Percentiles rank a stretch among this genome's conserved stretches.
Evolutionary conservation across 208 protist genomes (phyloP).

Genomic region (Blechomonas ayalai): DNA sequence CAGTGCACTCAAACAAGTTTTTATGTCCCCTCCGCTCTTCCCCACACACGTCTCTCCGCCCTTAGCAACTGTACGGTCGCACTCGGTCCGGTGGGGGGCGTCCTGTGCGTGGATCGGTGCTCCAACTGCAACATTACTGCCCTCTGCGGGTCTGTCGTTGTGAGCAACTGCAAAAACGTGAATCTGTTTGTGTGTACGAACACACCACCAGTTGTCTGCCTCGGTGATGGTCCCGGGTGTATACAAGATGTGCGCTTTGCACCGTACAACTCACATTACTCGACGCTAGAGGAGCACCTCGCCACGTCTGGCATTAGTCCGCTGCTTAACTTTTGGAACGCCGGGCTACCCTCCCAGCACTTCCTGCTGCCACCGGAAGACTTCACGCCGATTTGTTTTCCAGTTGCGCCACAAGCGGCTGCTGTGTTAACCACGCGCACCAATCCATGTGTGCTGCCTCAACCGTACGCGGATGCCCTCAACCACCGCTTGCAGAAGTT

Average conservation of each 20-base stretch:
- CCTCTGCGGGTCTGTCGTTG: slow-evolving; percentile 65
- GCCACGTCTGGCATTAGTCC: slow-evolving; percentile 75
- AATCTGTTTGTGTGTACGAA: slow-evolving; percentile 82
- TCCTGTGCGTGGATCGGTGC: slow-evolving; percentile 77
- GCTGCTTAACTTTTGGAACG: slow-evolving; percentile 84
- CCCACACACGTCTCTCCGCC: slow-evolving; percentile 67
- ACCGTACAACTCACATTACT: slow-evolving; percentile 88
- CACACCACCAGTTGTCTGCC: slow-evolving; percentile 70
- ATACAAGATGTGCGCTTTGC: slow-evolving; percentile 66
- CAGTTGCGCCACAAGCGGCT: slow-evolving; percentile 27
- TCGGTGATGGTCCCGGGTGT: slow-evolving; percentile 3
- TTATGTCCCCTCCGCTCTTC: slow-evolving; percentile 74
- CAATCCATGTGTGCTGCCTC: slow-evolving; percentile 72
- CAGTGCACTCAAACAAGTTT: slow-evolving; percentile 65
- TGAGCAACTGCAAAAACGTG: slow-evolving; percentile 68
- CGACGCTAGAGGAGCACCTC: slow-evolving; percentile 80
- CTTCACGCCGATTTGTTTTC: slow-evolving; percentile 75
- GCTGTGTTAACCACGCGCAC: slow-evolving; percentile 52
- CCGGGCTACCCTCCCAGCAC: slow-evolving; percentile 49
- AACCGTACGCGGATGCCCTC: slow-evolving; percentile 61
- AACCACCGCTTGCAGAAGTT: slow-evolving; percentile 55
- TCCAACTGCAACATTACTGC: slow-evolving; percentile 79
- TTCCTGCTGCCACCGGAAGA: slow-evolving; percentile 73
- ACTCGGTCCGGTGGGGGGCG: slow-evolving; percentile 73
- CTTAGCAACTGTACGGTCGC: slow-evolving; percentile 85